These are phyloP conservation scores for Exidia glandulosa DNA, from an alignment of 768 basidiomycete species.

Conservation along the genomic window DNA sequence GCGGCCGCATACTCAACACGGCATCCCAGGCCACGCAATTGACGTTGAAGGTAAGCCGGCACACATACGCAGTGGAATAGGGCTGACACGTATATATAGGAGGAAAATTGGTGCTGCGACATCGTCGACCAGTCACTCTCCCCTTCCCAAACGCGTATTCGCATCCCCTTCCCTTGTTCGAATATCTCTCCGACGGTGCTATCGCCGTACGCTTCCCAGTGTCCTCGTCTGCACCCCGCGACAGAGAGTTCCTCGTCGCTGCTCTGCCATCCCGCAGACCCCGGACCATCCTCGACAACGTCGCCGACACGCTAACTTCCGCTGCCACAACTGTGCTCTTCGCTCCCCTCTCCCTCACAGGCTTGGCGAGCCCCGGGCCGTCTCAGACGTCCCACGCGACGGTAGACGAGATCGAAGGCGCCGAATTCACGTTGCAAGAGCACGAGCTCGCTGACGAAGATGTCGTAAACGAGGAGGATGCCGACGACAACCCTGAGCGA, in stretches of 20 bases:
- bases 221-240: not conserved
- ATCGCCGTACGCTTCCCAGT: not conserved
- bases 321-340: not conserved
- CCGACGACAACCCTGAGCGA: not conserved
- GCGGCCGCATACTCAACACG: not conserved
- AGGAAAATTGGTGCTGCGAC: constrained; percentile 59
- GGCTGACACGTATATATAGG: constrained; percentile 26
- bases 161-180: constrained; percentile 25
- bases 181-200: not conserved
- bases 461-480: not conserved
- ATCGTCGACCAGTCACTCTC: constrained; percentile 60
- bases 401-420: not conserved
- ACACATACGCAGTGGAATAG: not conserved
- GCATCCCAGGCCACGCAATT: constrained; percentile 52
- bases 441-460: not conserved
- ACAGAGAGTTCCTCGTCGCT: not conserved
- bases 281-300: not conserved
- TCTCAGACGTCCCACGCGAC: not conserved
- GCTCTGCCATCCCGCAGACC: not conserved
- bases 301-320: not conserved
- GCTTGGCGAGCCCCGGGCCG: not conserved
- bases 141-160: constrained; percentile 73
- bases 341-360: not conserved
- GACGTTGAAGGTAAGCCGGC: constrained; percentile 55
- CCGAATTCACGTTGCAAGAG: not conserved